A percentile compares a stretch with the other conserved stretches of the same genome.
phyloP scores from a whole-genome alignment of 805 yeast species.

The Groenewaldozyma tartarivorans region DNA sequence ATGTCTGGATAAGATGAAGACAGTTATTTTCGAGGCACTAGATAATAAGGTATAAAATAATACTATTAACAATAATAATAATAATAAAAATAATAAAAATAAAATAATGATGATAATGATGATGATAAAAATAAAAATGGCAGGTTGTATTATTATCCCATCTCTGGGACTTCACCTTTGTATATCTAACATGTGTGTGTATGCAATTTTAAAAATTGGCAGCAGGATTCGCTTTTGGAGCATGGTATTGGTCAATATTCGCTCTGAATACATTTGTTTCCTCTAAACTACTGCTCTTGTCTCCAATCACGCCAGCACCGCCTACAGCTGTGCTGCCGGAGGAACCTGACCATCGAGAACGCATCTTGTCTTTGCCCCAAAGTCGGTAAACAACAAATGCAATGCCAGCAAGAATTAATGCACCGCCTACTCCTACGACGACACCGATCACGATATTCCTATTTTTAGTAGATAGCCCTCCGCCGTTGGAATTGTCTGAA shows the following conservation, averaged over 20 bases:
- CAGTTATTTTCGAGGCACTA: no score
- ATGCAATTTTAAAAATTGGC: conserved; percentile 26
- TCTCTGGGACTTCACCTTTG: no score
- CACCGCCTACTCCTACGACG: conserved; percentile 64
- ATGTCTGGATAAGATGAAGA: not conserved
- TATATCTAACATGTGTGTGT: no score
- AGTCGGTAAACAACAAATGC: conserved; percentile 19
- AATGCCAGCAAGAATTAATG: conserved; percentile 38
- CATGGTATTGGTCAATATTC: conserved; percentile 29
- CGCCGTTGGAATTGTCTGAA: conserved; percentile 20
- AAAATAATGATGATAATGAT: no score
- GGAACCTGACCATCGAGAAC: not conserved
- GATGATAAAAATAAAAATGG: no score
- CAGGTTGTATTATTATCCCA: no score
- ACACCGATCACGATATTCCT: conserved; percentile 56
- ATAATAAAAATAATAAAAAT: no score
- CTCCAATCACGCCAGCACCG: conserved; percentile 9
- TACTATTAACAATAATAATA: no score
- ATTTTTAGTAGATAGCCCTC: conserved; percentile 41
- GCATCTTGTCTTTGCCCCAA: conserved; percentile 7
- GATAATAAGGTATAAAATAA: no score
- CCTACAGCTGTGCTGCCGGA: not conserved
- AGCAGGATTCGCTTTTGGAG: conserved; percentile 23
- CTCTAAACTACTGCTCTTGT: conserved; percentile 16
- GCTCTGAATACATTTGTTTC: conserved; percentile 27